Conservation (phyloP, 2,329 filamentous ascomycete species). For the Xylariaceae sp. region DNA sequence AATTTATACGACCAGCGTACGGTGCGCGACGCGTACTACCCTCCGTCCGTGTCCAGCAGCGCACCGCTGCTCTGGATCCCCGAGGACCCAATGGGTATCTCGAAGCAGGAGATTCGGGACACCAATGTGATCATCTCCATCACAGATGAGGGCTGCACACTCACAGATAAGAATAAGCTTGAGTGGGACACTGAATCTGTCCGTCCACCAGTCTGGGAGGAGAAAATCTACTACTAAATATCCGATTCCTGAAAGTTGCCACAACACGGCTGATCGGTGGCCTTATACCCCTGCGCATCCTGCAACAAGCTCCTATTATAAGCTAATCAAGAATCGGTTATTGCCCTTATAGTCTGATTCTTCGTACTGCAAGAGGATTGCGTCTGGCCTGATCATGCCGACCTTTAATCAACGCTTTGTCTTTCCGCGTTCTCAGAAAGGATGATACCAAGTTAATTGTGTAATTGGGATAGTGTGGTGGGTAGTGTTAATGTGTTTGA, state of each 20-base stretch:
- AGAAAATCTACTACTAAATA: conserved; percentile 34
- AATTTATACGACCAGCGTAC: conserved; percentile 61
- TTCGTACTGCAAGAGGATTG: too few relatives aligned
- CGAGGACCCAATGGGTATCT: conserved; percentile 70
- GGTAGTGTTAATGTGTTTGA: too few relatives aligned
- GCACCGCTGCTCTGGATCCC: conserved; percentile 83
- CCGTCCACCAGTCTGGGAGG: conserved; percentile 35
- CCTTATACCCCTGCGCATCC: too few relatives aligned
- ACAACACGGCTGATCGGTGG: too few relatives aligned
- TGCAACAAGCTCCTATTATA: too few relatives aligned
- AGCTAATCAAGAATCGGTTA: too few relatives aligned
- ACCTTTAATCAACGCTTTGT: too few relatives aligned
- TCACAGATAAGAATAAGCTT: conserved; percentile 64
- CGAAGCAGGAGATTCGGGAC: conserved; percentile 72
- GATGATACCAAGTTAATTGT: too few relatives aligned
- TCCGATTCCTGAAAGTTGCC: neutral
- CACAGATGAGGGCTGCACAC: conserved; percentile 71
- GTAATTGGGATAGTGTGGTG: too few relatives aligned
- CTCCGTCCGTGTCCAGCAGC: conserved; percentile 63
- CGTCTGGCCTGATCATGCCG: too few relatives aligned
- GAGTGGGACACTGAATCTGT: conserved; percentile 34
- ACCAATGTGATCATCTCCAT: conserved; percentile 71
- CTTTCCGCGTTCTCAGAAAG: too few relatives aligned
- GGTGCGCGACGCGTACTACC: conserved; percentile 68
- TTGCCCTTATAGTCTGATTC: too few relatives aligned